Evolutionary conservation across 2,329 filamentous ascomycete species (phyloP), one percentile per base, ranked within the genome.

Genomic region (Rhynchosporium graminicola): DNA sequence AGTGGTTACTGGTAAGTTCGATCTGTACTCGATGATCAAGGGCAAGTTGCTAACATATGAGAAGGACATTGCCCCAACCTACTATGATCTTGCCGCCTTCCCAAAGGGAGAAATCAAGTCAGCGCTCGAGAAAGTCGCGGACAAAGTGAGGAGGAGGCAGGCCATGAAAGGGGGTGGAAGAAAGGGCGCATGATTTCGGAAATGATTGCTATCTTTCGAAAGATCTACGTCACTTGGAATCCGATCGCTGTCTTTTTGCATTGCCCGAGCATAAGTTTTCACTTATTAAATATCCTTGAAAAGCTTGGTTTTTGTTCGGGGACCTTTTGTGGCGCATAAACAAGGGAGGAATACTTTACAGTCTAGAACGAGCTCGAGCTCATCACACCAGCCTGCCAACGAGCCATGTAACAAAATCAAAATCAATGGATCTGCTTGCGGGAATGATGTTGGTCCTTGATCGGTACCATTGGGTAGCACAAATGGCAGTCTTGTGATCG

Each of bases 61-160:
- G 15, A 68, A 93, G 90, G 95, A 99, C 76, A 96, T 98, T 68
- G 92, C 95, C 4, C 93, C 93, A 2, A 86, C 83, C 20, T 99
- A 99, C 78, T 99, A 97, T 76, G 92, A 99, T 72, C 77, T 97
- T 10, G 82, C 87, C 1, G 83, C 83, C 0, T 97, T 98, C 76
- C 86, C 85, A 50, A 92, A 96, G 75, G 91, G 92, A 59, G 93
- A 97, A 64, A 87, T 97, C 69, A 93, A 90, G 78, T 87, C 84
- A 43, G 84, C 86, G 3, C 77, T 90, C 38, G 78, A 80, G 65
- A 77, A 82, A 28, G 80, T 85, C 0, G 75, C 79, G 1, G 85
- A 88, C 66, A 87, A 83, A 79, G 80, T 86, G 72, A 81, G 80
- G 68, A 80, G 87, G 62, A 85, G 82, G 70, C 69, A 73, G 48